Conservation (phyloP, 805 yeast species). For the Cyberlindnera xishuangbannaensis region DNA sequence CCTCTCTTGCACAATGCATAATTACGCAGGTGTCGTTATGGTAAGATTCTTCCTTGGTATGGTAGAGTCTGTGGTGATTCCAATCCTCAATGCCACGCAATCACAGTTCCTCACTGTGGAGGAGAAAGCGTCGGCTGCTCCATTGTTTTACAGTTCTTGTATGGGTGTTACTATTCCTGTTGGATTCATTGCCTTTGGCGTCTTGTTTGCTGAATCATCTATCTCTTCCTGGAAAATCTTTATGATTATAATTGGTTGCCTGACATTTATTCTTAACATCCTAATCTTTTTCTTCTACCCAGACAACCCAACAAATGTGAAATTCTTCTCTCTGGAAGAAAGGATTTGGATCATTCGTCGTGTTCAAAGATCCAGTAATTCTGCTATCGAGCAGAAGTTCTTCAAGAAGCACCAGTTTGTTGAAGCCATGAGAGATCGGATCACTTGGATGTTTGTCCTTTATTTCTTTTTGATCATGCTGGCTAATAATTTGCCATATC, state of each 20-base stretch:
- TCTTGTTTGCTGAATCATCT: conserved; percentile 24
- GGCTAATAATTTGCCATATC: conserved; percentile 49
- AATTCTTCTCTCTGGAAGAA: conserved; percentile 42
- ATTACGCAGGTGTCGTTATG: conserved; percentile 41
- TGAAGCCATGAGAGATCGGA: conserved; percentile 40
- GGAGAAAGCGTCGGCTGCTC: conserved; percentile 48
- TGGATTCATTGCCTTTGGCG: conserved; percentile 42
- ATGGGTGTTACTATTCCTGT: conserved; percentile 47
- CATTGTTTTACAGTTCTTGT: conserved; percentile 47
- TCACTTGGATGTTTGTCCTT: conserved; percentile 29
- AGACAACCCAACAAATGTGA: conserved; percentile 48
- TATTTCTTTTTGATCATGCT: conserved; percentile 38
- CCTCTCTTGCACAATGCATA: conserved; percentile 39
- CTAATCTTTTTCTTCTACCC: conserved; percentile 41
- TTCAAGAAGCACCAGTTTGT: conserved; percentile 37
- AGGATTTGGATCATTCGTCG: conserved; percentile 44
- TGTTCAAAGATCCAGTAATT: conserved; percentile 32
- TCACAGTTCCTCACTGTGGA: conserved; percentile 42
- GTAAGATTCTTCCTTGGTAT: conserved; percentile 48
- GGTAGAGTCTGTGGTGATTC: conserved; percentile 39
- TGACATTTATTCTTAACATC: conserved; percentile 38
- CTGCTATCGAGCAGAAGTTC: conserved; percentile 38
- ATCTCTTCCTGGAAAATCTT: conserved; percentile 47
- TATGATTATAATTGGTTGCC: conserved; percentile 50
- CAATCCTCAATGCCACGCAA: conserved; percentile 41